A percentile compares a stretch with the other conserved stretches of the same genome.
Evolutionary conservation across 2,329 filamentous ascomycete species (phyloP).

Genomic region (Xylariaceae sp.): DNA sequence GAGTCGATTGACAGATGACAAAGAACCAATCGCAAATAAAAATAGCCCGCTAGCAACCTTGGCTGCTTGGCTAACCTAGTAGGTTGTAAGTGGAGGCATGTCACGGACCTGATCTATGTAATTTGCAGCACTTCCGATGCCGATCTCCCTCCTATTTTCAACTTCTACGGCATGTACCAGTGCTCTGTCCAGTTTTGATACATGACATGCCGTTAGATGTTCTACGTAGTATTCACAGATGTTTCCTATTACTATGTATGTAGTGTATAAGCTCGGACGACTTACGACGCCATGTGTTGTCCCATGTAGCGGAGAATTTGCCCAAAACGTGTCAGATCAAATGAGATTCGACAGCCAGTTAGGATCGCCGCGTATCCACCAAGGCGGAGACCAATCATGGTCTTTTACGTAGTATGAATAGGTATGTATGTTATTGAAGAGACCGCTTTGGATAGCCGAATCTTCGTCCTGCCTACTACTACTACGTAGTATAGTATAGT

Average conservation of each 20-base stretch:
- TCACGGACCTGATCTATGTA: constrained; percentile 24
- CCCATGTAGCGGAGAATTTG: constrained; percentile 24
- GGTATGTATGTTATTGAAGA: constrained; percentile 8
- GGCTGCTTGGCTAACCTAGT: too few relatives aligned
- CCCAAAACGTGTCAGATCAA: constrained; percentile 24
- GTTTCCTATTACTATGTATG: neutral
- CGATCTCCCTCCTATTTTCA: constrained; percentile 17
- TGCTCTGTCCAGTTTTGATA: neutral
- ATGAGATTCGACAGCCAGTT: constrained; percentile 15
- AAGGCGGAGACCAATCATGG: constrained; percentile 26
- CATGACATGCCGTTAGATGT: neutral
- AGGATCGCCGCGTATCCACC: constrained; percentile 21
- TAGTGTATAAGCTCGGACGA: neutral
- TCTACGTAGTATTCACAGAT: neutral
- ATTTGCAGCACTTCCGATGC: constrained; percentile 21
- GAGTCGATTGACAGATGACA: neutral
- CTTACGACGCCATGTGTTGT: neutral
- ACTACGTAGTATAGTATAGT: too few relatives aligned
- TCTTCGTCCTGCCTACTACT: constrained; percentile 12
- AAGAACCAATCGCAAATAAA: constrained; percentile 14
- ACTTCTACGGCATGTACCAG: too few relatives aligned
- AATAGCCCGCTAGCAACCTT: neutral
- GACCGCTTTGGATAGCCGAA: constrained; percentile 21
- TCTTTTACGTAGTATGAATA: constrained; percentile 9
- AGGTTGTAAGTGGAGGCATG: constrained; percentile 3